phyloP scores from a whole-genome alignment of 495 filamentous ascomycete genomes.

The Talaromyces stipitatus region DNA sequence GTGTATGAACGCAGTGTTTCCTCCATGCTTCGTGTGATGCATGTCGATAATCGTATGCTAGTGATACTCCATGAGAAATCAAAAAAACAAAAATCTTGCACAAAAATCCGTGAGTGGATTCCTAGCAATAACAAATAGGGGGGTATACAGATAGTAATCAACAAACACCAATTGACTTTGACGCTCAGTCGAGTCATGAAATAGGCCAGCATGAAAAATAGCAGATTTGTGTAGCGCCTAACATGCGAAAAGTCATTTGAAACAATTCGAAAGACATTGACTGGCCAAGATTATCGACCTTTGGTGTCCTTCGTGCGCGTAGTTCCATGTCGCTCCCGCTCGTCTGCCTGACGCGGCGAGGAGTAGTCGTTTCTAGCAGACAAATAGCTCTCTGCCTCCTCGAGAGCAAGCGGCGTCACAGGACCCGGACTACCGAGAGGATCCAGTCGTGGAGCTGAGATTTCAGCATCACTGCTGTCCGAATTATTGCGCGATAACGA shows the following conservation, averaged over 20 bases:
- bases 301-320: slow-evolving; percentile 21
- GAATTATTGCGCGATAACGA: slow-evolving; percentile 18
- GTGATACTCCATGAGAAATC: neutral
- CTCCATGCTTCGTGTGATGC: neutral
- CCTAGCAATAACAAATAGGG: slow-evolving; percentile 12
- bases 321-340: slow-evolving; percentile 16
- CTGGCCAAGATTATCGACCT: slow-evolving; percentile 18
- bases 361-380: slow-evolving; percentile 22
- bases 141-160: slow-evolving; percentile 14
- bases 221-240: neutral
- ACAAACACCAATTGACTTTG: neutral
- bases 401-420: slow-evolving; percentile 68
- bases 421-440: slow-evolving; percentile 71
- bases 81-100: neutral
- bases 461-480: slow-evolving; percentile 25
- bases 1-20: neutral
- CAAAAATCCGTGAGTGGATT: slow-evolving; percentile 6
- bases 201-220: neutral
- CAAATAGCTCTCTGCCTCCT: slow-evolving; percentile 49
- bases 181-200: neutral
- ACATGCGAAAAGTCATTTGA: neutral
- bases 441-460: slow-evolving; percentile 54
- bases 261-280: neutral
- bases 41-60: neutral
- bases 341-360: slow-evolving; percentile 14